phyloP scores from a whole-genome alignment of 192 early-diverging fungal species.

The Coemansia sp. region DNA sequence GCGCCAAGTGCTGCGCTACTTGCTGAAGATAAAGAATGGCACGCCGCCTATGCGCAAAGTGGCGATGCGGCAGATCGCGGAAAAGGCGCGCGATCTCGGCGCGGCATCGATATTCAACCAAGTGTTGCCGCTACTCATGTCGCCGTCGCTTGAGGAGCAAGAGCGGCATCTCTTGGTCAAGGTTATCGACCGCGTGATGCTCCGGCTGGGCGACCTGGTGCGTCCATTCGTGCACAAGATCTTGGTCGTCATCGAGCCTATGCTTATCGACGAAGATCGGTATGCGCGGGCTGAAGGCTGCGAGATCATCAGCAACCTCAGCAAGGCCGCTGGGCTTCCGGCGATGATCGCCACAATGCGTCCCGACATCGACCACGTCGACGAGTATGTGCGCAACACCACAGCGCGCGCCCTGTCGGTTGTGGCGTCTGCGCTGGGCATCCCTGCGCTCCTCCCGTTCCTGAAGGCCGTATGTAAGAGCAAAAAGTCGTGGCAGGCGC shows the following conservation, averaged over 20 bases:
- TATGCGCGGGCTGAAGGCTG: slow-evolving; percentile 96
- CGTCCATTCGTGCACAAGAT: slow-evolving; percentile 98
- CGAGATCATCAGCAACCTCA: slow-evolving; percentile 96
- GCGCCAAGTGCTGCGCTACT: slow-evolving; percentile 90
- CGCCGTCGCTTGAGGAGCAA: slow-evolving; percentile 95
- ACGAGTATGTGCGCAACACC: slow-evolving; percentile 98
- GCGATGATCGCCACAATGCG: slow-evolving; percentile 99
- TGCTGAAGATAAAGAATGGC: slow-evolving; percentile 99
- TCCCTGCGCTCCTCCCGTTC: slow-evolving; percentile 92
- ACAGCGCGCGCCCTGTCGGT: slow-evolving; percentile 97
- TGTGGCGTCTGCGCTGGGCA: slow-evolving; percentile 93
- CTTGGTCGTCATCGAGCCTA: slow-evolving; percentile 96
- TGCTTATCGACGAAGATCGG: slow-evolving; percentile 97
- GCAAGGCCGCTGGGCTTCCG: slow-evolving; percentile 94
- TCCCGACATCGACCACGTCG: slow-evolving; percentile 96
- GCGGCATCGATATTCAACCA: slow-evolving; percentile 94
- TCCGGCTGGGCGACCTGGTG: slow-evolving; percentile 94
- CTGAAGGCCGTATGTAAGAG: slow-evolving; percentile 92
- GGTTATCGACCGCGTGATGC: slow-evolving; percentile 94
- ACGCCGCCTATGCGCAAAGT: slow-evolving; percentile 90
- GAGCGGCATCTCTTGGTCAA: slow-evolving; percentile 98
- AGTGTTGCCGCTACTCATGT: slow-evolving; percentile 94
- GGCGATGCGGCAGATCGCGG: slow-evolving; percentile 92
- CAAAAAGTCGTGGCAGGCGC: slow-evolving; percentile 97
- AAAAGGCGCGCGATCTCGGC: slow-evolving; percentile 93